phyloP scores from a whole-genome alignment of 1,139 yeast species.

The Zygoascus meyerae region DNA sequence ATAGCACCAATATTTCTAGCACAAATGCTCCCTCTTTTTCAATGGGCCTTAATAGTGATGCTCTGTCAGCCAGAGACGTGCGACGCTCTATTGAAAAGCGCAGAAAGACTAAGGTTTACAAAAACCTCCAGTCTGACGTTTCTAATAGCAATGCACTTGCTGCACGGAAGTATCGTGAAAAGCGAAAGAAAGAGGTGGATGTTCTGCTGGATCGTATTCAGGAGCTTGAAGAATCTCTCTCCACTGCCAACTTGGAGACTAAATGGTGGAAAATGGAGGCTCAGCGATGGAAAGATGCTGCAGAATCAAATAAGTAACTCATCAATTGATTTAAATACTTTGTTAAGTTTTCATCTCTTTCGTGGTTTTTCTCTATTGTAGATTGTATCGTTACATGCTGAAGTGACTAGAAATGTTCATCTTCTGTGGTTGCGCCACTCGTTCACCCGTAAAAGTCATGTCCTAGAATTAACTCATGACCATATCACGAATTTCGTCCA shows the following conservation, averaged over 20 bases:
- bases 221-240: constrained; percentile 15
- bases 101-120: constrained; percentile 9
- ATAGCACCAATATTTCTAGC: background rate
- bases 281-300: constrained; percentile 16
- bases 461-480: constrained; percentile 31
- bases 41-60: background rate
- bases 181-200: constrained; percentile 17
- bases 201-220: constrained; percentile 15
- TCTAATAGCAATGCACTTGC: constrained; percentile 18
- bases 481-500: constrained; percentile 52
- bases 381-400: no score
- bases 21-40: background rate
- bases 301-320: constrained; percentile 10
- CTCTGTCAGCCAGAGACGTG: constrained; percentile 10
- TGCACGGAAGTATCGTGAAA: constrained; percentile 17
- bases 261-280: constrained; percentile 22
- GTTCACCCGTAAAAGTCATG: no score
- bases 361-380: no score
- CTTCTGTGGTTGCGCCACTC: no score
- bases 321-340: background rate
- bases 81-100: constrained; percentile 16
- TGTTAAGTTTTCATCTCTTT: no score
- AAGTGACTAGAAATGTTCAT: no score
- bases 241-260: constrained; percentile 14
- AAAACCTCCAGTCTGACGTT: background rate